Base-by-base conservation (phyloP, 1,284 basidiomycete genomes). In the Mycena citricolor region DNA sequence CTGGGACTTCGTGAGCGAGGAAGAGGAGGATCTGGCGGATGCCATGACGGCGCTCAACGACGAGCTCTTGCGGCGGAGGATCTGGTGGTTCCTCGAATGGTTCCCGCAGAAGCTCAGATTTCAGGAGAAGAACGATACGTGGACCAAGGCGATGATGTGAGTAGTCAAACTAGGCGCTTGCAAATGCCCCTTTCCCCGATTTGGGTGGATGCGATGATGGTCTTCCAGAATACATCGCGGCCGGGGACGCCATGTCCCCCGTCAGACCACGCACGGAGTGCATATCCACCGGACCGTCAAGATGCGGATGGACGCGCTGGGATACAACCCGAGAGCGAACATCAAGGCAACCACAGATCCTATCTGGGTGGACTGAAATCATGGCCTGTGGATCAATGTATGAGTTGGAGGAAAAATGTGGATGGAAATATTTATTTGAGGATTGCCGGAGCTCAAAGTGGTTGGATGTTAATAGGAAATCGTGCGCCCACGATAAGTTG, bases 241-340 rank as follows among this genome's bases (percentile, higher is more conserved):
- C 3, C 46, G 54, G 2, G 68, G 70, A 4, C 67, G 80, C 22
- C 52, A 57, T 4, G 64, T 81, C 29, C 75, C 73, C 2, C 61
- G 61, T 41, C 70, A 71, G 43, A 35, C 44, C 1, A 53, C 52
- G 0, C 61, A 65, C 8, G 65, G 60, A 0, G 47, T 76, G 43
- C 62, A 71, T 45, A 52, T 82, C 1, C 81, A 83, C 49, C 64
- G 77, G 4, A 64, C 69, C 8, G 80, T 83, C 26, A 70, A 74
- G 54, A 59, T 71, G 26, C 70, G 79, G 14, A 67, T 71, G 65
- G 69, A 75, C 39, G 68, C 71, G 19, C 56, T 71, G 12, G 57
- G 69, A 32, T 37, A 52, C 26, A 37, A 51, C 12, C 54, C 54
- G 20, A 45, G 42, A 6, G 46, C 42, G 12, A 44, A 40, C n/a